Conservation (phyloP, 345 rosid species). For the Boechera divaricarpa region DNA sequence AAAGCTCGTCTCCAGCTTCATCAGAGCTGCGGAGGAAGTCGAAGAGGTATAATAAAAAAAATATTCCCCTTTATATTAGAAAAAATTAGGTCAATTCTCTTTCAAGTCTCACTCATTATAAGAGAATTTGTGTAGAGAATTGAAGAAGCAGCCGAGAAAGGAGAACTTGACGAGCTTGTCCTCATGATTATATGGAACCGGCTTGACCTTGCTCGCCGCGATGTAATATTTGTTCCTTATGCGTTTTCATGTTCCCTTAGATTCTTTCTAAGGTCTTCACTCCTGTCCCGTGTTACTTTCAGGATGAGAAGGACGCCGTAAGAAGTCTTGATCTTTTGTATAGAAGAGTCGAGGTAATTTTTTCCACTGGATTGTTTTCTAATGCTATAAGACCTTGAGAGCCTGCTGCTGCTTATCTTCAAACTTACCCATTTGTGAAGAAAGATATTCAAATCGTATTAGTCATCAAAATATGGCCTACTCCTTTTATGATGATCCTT, state of each 20-base stretch:
- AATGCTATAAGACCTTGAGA: too few species aligned
- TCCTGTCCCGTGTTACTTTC: conserved; percentile 33
- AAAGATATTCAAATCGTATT: too few species aligned
- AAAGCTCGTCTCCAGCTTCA: conserved; percentile 57
- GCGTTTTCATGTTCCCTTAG: not conserved
- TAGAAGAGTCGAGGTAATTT: too few species aligned
- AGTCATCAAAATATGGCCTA: too few species aligned
- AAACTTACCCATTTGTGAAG: too few species aligned
- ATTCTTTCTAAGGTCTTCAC: conserved; percentile 1
- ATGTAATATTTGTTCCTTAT: conserved; percentile 29
- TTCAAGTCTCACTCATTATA: not conserved
- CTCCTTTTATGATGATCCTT: too few species aligned
- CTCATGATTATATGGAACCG: conserved; percentile 53
- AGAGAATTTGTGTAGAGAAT: conserved; percentile 35
- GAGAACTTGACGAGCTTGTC: conserved; percentile 5
- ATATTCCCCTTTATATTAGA: conserved; percentile 9
- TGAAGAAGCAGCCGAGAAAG: conserved; percentile 52
- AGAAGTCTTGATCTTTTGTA: conserved; percentile 95
- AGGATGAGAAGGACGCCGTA: conserved; percentile 91
- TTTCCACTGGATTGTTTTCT: too few species aligned
- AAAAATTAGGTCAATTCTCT: not conserved
- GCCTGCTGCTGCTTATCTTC: too few species aligned
- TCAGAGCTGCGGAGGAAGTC: too few species aligned
- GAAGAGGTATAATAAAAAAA: conserved; percentile 16
- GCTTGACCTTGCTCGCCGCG: conserved; percentile 52